Base-by-base conservation (phyloP, 2,329 filamentous ascomycete genomes). In the Colletotrichum sp. region DNA sequence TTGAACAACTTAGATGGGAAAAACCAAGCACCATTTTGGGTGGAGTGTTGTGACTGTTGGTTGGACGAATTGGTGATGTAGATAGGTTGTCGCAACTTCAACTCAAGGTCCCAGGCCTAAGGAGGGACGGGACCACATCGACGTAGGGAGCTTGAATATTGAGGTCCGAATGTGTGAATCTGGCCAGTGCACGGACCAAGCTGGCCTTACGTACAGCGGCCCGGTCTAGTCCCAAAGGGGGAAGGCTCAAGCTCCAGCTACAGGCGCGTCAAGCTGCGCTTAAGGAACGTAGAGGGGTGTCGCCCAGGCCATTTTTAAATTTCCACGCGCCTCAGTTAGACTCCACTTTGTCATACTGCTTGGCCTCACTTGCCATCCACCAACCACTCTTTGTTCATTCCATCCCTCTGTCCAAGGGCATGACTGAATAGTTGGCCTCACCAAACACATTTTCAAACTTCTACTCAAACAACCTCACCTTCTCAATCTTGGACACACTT, bases 161-260 rank as follows among this genome's bases (percentile, higher is more conserved):
- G 76, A 72, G 73, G 76, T 77, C 68, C 64, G 74, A 76, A 77
- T 78, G 77, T 78, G 77, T 77, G 77, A 77, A 77, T 78, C 77
- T 78, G 77, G 77, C 76, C 77, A 78, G 76, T 78, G 77, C 77
- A 78, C 77, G 72, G 77, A 57, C 77, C 77, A 78, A 1, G 16
- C 27, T 9, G 11, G 36, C 64, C 70, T 74, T 76, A 74, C 74
- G 70, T 66, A 73, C 70, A 57, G 70, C 64, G 49, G 64, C 22
- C 11, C 8, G 1, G 11, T 25, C 74, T 69, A 74, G 19, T 22
- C 70, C 44, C 5, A 19, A 74, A 65, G 6, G 16, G 27, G 74
- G 15, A 74, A 76, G 59, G 65, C 30, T 34, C 25, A 19, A 69
- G 64, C 57, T 61, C 29, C 44, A 59, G 69, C 34, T 29, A 39